Conservation (phyloP, 768 basidiomycete species). For the Cystobasidium ongulense region DNA sequence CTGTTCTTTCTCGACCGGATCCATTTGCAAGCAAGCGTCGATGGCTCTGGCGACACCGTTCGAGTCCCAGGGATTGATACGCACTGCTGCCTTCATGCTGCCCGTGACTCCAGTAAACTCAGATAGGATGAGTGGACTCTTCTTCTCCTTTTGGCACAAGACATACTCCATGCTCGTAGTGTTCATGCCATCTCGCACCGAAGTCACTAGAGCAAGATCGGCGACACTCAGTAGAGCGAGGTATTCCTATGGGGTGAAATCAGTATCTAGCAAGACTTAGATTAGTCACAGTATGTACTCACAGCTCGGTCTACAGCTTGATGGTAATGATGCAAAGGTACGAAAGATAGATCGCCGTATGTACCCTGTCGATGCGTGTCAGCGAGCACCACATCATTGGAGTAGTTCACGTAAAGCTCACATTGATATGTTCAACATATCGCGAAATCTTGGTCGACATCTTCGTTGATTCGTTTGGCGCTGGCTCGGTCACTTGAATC, state of each 20-base stretch:
- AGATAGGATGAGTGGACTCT: constrained; percentile 73
- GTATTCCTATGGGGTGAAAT: too few relatives aligned
- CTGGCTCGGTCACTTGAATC: constrained; percentile 83
- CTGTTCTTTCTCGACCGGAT: constrained; percentile 59
- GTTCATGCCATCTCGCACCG: constrained; percentile 96
- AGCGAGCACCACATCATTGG: not conserved
- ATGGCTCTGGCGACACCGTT: constrained; percentile 76
- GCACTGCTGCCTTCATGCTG: constrained; percentile 77
- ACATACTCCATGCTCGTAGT: constrained; percentile 81
- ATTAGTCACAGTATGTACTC: not conserved
- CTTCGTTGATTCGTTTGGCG: constrained; percentile 82
- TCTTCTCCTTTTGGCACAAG: constrained; percentile 81
- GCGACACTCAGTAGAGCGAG: constrained; percentile 88
- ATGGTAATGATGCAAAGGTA: constrained; percentile 97
- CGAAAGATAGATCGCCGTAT: constrained; percentile 87
- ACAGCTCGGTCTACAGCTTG: constrained; percentile 67
- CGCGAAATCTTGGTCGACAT: constrained; percentile 89
- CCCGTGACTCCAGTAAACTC: constrained; percentile 98
- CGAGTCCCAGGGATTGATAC: constrained; percentile 94
- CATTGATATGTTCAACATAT: constrained; percentile 88
- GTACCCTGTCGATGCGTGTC: constrained; percentile 49
- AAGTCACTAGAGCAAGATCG: constrained; percentile 89
- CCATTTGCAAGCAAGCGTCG: constrained; percentile 77
- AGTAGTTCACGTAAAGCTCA: not conserved
- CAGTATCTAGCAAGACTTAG: constrained; percentile 44